These are phyloP conservation scores for Rhizopogon sp. DNA, from an alignment of 768 basidiomycete species.

Conservation along the genomic window DNA sequence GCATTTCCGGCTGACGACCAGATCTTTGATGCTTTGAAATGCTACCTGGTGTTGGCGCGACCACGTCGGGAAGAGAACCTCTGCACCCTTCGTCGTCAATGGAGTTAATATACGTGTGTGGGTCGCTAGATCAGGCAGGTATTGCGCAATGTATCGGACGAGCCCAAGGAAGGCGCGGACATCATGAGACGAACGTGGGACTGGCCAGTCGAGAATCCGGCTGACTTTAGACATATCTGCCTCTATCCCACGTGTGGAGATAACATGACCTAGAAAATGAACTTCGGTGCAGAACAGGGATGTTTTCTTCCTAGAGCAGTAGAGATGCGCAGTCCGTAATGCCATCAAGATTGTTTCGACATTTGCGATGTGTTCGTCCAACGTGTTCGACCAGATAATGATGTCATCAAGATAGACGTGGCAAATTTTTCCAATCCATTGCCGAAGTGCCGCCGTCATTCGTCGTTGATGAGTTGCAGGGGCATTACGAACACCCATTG, in stretches of 20 bases:
- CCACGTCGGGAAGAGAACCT: constrained; percentile 24
- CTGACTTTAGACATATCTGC: constrained; percentile 4
- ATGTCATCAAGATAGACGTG: constrained; percentile 18
- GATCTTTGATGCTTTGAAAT: constrained; percentile 16
- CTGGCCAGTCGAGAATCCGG: constrained; percentile 22
- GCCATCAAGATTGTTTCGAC: constrained; percentile 11
- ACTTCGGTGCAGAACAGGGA: constrained; percentile 13
- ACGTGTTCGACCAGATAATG: constrained; percentile 22
- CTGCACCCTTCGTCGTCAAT: constrained; percentile 16
- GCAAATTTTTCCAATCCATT: constrained; percentile 12
- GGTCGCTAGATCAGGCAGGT: constrained; percentile 18
- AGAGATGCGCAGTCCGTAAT: constrained; percentile 12
- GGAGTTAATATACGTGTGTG: constrained; percentile 8
- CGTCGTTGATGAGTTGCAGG: constrained; percentile 15
- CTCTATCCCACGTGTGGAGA: constrained; percentile 24
- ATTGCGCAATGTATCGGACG: constrained; percentile 22
- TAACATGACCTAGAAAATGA: constrained; percentile 13
- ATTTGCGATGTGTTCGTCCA: constrained; percentile 17
- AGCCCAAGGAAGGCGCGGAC: constrained; percentile 19
- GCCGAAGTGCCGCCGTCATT: constrained; percentile 8
- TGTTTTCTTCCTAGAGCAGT: constrained; percentile 21
- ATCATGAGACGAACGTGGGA: background rate
- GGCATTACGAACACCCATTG: constrained; percentile 7
- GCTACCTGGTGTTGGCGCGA: constrained; percentile 13
- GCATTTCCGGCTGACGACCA: constrained; percentile 20